Base-by-base conservation (phyloP, 805 yeast species). In the Clavispora santaluciae region DNA sequence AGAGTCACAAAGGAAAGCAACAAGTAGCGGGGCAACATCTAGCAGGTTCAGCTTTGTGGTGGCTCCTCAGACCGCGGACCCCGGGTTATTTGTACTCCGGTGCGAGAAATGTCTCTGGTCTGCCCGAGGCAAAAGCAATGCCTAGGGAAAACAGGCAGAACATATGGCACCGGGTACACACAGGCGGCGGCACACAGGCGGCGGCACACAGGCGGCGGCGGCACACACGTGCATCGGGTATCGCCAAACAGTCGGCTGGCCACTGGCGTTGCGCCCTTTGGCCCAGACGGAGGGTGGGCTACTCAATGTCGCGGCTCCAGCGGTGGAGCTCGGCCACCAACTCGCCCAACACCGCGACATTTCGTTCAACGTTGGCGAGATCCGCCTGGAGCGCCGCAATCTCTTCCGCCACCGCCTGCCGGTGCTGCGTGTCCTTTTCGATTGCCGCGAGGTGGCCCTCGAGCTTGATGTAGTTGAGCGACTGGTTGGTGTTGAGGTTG, bases 291-390 rank as follows among this genome's bases (percentile, higher is more conserved):
- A n/a, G n/a, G n/a, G n/a, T n/a, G n/a, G n/a, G n/a, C n/a, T n/a
- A n/a, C 26, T 58, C 5, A 81, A 70, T 28, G 20, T 28, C 31
- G 31, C 31, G 31, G 9, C 21, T 28, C 77, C 84, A 81, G 44
- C 71, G 75, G 42, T 82, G 86, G 25, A 85, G 51, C 47, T 85
- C 89, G 18, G 62, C 60, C 9, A 75, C 70, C 3, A 84, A 47
- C 2, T 53, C 57, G 36, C 73, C 78, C 23, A 79, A 55, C 28
- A 66, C 65, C 3, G 55, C 61, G 2, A 75, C 66, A 39, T 67
- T 56, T 6, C 42, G 33, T 31, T 65, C 70, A 12, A 73, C 55
- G 3, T 55, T 56, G 18, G 46, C 63, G 43, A 57, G 48, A 40
- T 50, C 53, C 41, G 40, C 51, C 16, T 35, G 41, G 41, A 56